These are phyloP conservation scores for Picochlorum sp. DNA, from an alignment of 139 green algal species.

Conservation along the genomic window DNA sequence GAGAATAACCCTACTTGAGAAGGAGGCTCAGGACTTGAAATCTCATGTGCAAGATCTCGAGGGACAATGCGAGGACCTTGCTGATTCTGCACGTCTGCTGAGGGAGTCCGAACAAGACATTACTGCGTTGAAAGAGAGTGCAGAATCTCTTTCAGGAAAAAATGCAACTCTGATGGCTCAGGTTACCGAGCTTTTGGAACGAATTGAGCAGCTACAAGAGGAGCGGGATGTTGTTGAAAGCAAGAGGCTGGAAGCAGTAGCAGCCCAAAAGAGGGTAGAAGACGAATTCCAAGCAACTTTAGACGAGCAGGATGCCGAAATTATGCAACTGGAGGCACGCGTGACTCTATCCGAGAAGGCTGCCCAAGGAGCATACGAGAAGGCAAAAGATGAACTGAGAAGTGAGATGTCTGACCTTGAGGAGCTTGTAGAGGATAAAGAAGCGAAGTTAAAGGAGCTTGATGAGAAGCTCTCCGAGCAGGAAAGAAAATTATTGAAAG, in stretches of 20 bases:
- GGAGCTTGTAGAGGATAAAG: neutral
- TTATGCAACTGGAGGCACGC: constrained; percentile 8
- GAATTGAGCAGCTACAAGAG: neutral
- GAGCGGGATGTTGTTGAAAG: neutral
- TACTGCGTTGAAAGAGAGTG: too few species aligned
- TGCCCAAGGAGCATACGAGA: neutral
- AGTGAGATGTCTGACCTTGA: neutral
- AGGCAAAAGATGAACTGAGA: neutral
- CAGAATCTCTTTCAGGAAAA: too few species aligned
- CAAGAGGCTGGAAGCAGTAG: neutral
- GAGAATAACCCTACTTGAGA: too few species aligned
- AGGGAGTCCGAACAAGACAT: too few species aligned
- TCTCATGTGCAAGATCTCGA: too few species aligned
- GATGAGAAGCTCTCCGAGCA: neutral
- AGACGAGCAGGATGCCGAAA: constrained; percentile 6
- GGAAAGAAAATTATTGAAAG: constrained; percentile 4
- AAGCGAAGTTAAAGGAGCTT: neutral
- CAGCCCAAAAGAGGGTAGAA: neutral
- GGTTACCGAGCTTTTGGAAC: neutral
- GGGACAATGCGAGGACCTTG: too few species aligned
- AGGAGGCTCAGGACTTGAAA: too few species aligned
- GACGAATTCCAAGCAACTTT: neutral
- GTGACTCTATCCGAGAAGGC: neutral
- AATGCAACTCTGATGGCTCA: too few species aligned
- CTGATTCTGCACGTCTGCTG: too few species aligned